These are phyloP conservation scores for Asterochloris erici DNA, from an alignment of 139 green algal species.

Conservation along the genomic window DNA sequence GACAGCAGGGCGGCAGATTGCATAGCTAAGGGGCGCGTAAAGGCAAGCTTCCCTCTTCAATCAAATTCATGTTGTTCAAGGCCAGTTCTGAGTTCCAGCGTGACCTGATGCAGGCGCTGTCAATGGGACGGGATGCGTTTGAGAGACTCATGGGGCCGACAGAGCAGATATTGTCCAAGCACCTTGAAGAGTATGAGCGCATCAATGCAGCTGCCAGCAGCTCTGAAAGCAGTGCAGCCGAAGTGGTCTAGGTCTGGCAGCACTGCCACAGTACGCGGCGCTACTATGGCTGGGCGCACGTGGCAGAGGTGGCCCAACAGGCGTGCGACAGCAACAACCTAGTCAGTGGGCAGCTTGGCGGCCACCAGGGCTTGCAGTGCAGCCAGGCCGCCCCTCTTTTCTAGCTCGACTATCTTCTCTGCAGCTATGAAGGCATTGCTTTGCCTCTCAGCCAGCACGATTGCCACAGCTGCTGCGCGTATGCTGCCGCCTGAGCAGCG, in stretches of 20 bases:
- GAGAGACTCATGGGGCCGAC: slow-evolving; percentile 60
- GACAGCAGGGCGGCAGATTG: slow-evolving; percentile 46
- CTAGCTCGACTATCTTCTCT: slow-evolving; percentile 34
- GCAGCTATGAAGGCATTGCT: slow-evolving; percentile 58
- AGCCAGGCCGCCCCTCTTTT: slow-evolving; percentile 43
- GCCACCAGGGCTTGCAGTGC: slow-evolving; percentile 41
- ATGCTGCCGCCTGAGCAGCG: slow-evolving; percentile 50
- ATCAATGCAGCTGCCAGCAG: slow-evolving; percentile 29
- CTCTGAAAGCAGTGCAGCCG: neutral
- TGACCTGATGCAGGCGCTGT: slow-evolving; percentile 30
- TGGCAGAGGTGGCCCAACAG: too few species aligned
- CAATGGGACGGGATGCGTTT: slow-evolving; percentile 50
- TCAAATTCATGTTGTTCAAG: neutral
- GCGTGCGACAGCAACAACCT: neutral
- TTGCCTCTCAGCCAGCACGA: slow-evolving; percentile 62
- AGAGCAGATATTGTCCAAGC: slow-evolving; percentile 36
- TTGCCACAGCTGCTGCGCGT: slow-evolving; percentile 48
- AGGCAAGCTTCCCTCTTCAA: neutral
- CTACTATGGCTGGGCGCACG: too few species aligned
- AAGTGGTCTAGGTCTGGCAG: neutral
- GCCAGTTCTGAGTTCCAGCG: neutral
- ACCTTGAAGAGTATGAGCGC: slow-evolving; percentile 40
- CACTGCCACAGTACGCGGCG: too few species aligned
- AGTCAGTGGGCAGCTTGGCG: slow-evolving; percentile 22
- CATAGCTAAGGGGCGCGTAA: slow-evolving; percentile 33